Base-by-base conservation (phyloP, 345 rosid genomes). In the Isatis tinctoria region DNA sequence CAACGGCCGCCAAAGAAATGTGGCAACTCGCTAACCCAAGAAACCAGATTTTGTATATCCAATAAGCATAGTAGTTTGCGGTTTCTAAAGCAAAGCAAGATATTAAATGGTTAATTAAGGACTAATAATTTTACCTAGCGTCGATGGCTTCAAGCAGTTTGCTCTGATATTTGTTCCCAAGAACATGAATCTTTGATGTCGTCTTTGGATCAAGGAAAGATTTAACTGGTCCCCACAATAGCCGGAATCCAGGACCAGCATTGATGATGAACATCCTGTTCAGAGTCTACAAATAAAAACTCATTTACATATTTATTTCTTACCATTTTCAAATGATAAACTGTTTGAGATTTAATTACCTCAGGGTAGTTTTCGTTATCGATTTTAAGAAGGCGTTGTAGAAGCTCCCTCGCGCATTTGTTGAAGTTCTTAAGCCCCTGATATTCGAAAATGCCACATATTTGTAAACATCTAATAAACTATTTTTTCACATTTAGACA, bases 231-330 rank as follows among this genome's bases (percentile, higher is more conserved):
- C 78, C 90, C 99, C 97, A 95, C 36, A 95, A 79, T 70, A 95
- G 87, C 81, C 97, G 81, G 80, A 95, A 95, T 82, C 96, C 97
- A 30, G 96, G 35, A 44, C 97, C 99, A 3, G 96, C 97, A 83
- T 95, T 92, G 65, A 92, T 90, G 83, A 95, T 95, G 82, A 88
- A 92, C 99, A 95, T 92, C 30, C 97, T 87, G 80, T 90, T 86
- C 60, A 95, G 65, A 26, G 97, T 92, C 99, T 95, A 52, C 70
- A 1, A 72, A 66, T 37, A 43, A 60, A 22, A 10, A 47, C 5
- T 5, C 39, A 27, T 10, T 22, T 48, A 53, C 9, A 48, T 7
- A 17, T 24, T 47, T n/a, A 17, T 24, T 47, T n/a, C 36, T 1
- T 16, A 65, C 32, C 27, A 10, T 24, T 5, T 11, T 1, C 3